Evolutionary conservation across 1,139 yeast species (phyloP).

Genomic region (Blastobotrys petasosporus): DNA sequence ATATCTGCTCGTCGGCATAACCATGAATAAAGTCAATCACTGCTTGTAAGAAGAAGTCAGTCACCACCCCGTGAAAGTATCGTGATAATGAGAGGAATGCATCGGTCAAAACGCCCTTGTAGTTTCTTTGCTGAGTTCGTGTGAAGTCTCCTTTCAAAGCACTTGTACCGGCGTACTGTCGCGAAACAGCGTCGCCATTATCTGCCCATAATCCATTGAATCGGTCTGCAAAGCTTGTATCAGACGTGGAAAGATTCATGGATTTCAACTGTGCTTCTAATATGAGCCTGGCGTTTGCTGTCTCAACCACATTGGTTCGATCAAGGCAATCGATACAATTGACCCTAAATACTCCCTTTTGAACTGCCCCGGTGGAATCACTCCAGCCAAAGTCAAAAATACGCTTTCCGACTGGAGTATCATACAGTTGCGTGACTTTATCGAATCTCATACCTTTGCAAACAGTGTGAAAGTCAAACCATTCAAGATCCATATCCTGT

Average conservation of each 20-base stretch:
- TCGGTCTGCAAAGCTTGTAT: constrained; percentile 10
- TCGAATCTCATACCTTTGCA: constrained; percentile 40
- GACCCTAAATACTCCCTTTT: constrained; percentile 37
- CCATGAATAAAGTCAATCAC: constrained; percentile 38
- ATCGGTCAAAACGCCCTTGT: constrained; percentile 38
- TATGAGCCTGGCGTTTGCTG: constrained; percentile 31
- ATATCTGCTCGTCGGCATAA: constrained; percentile 28
- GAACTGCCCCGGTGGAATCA: constrained; percentile 24
- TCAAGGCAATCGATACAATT: constrained; percentile 32
- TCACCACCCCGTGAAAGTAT: constrained; percentile 38
- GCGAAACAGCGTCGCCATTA: constrained; percentile 42
- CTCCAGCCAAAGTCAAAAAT: constrained; percentile 31
- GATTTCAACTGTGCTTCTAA: constrained; percentile 28
- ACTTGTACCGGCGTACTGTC: constrained; percentile 40
- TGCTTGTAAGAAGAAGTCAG: constrained; percentile 41
- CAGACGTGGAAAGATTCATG: constrained; percentile 16
- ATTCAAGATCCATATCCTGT: constrained; percentile 28
- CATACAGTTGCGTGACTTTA: constrained; percentile 31
- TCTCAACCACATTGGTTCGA: constrained; percentile 39
- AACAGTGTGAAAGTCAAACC: constrained; percentile 42
- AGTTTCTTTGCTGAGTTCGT: constrained; percentile 37
- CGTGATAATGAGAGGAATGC: constrained; percentile 39
- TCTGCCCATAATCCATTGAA: constrained; percentile 41
- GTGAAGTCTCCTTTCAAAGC: constrained; percentile 44
- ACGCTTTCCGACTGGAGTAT: constrained; percentile 25